phyloP scores from a whole-genome alignment of 208 protist species.

The Leishmania braziliensis region DNA sequence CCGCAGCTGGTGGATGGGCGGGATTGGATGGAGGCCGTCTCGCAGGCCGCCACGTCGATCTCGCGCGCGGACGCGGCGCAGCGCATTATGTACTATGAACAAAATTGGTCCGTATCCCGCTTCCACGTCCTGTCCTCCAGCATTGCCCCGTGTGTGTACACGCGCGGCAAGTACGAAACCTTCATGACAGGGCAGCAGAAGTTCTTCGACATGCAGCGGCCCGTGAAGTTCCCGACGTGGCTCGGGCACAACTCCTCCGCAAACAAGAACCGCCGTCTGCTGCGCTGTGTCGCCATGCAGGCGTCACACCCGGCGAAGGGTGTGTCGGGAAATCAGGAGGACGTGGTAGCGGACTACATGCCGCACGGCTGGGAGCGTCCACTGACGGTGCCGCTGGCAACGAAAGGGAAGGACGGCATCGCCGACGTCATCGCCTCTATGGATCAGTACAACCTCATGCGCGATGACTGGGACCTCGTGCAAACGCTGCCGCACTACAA shows the following conservation, averaged over 20 bases:
- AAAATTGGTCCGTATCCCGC: constrained; percentile 89
- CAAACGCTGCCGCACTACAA: constrained; percentile 76
- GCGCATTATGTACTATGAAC: constrained; percentile 85
- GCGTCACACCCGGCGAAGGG: constrained; percentile 47
- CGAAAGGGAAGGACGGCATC: constrained; percentile 73
- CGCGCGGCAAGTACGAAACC: constrained; percentile 85
- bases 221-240: constrained; percentile 89
- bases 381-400: constrained; percentile 57
- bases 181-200: constrained; percentile 77
- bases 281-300: constrained; percentile 73
- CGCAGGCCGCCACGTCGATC: constrained; percentile 64
- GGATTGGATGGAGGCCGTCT: constrained; percentile 41
- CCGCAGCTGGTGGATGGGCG: constrained; percentile 37
- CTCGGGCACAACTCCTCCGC: constrained; percentile 90
- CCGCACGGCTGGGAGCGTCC: constrained; percentile 71
- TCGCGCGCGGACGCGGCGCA: constrained; percentile 76
- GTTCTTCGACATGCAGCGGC: constrained; percentile 81
- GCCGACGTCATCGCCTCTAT: constrained; percentile 80
- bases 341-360: constrained; percentile 87
- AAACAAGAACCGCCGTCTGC: constrained; percentile 85
- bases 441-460: constrained; percentile 85
- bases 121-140: constrained; percentile 71
- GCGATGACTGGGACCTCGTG: constrained; percentile 92
- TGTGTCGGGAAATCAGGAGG: constrained; percentile 72
- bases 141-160: constrained; percentile 82